phyloP scores from a whole-genome alignment of 2,329 filamentous ascomycete species.

The Hymenoscyphus linearis region DNA sequence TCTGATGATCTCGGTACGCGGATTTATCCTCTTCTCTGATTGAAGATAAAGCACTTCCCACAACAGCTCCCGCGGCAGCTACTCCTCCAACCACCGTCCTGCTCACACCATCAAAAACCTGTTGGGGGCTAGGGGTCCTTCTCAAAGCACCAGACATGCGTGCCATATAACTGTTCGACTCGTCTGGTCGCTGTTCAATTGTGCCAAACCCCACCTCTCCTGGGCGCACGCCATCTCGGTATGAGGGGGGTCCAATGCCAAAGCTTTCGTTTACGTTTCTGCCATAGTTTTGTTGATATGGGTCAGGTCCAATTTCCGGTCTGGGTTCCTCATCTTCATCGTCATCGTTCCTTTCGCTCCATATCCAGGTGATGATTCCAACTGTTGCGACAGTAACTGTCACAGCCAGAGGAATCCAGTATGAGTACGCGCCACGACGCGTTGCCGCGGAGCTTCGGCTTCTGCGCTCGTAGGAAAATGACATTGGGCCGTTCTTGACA shows the following conservation, averaged over 20 bases:
- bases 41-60: conserved; percentile 75
- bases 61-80: conserved; percentile 73
- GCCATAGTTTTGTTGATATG: conserved; percentile 30
- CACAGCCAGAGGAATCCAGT: conserved; percentile 84
- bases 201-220: conserved; percentile 40
- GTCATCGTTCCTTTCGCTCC: conserved; percentile 80
- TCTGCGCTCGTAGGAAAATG: conserved; percentile 52
- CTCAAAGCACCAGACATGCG: conserved; percentile 77
- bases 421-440: conserved; percentile 61
- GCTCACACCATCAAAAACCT: conserved; percentile 78
- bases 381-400: conserved; percentile 85
- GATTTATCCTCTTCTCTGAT: conserved; percentile 80
- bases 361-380: conserved; percentile 85
- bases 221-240: conserved; percentile 35
- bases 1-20: conserved; percentile 78
- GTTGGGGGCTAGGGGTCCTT: conserved; percentile 79
- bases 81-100: conserved; percentile 76
- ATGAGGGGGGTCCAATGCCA: conserved; percentile 36
- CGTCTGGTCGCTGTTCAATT: conserved; percentile 34
- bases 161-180: conserved; percentile 60
- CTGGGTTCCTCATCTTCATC: conserved; percentile 42
- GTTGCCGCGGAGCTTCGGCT: conserved; percentile 46
- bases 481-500: conserved; percentile 40
- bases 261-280: conserved; percentile 29
- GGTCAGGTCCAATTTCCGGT: conserved; percentile 40